Base-by-base conservation (phyloP, 345 rosid species). In the Sapria himalayana region DNA sequence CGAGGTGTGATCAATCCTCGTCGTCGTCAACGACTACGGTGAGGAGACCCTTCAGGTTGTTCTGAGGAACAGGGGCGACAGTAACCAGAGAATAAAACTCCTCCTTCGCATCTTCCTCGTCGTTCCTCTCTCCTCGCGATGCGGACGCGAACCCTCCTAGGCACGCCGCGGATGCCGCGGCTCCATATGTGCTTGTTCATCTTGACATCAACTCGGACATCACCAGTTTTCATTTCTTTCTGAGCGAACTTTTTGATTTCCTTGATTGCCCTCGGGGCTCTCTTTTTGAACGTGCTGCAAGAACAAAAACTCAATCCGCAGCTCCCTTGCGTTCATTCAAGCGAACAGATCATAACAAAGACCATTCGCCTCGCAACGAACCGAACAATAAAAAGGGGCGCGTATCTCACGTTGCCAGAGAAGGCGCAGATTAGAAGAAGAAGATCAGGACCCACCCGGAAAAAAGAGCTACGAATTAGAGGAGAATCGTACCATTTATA, bases 231-330 rank as follows among this genome's bases (percentile, higher is more conserved):
- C 84, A 81, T 77, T 1, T 76, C 84, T 52, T 76, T 74, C 40
- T 81, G 80, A 0, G 89, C 78, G 48, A 76, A 81, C 64, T 76
- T 73, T 59, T 80, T 73, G 33, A 80, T 69, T 43, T 76, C 93
- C 64, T 80, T 80, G 3, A 81, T 76, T 2, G 89, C 89, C 43
- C 73, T 81, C 9, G 93, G 84, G 18, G 93, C 93, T 67, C 77
- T 76, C 89, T 81, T 77, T 72, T 81, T 81, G 62, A 81, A 77
- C 6, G 84, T 81, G 47, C 93, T 77, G 63, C 39, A 39, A 33
- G 17, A 42, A 46, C 9, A 4, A 15, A 62, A 33, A 66, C 29
- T 17, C 36, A 40, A n/a, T n/a, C n/a, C n/a, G n/a, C n/a, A n/a
- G n/a, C n/a, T n/a, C n/a, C n/a, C n/a, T n/a, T n/a, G n/a, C n/a